phyloP scores from a whole-genome alignment of 176 grass and related monocot genomes.

The Bonia amplexicaulis region DNA sequence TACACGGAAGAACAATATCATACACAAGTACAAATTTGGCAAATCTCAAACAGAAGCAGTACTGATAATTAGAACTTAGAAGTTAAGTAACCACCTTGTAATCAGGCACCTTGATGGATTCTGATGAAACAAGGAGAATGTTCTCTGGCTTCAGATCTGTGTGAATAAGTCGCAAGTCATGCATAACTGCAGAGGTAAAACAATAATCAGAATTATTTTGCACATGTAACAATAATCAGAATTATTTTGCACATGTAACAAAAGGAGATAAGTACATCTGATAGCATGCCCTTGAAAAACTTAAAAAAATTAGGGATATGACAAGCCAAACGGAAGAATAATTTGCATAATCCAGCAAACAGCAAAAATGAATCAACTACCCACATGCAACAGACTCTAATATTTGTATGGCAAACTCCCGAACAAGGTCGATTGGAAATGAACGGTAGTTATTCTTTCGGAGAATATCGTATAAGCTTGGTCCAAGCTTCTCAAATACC shows the following conservation, averaged over 20 bases:
- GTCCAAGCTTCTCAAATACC: constrained; percentile 95
- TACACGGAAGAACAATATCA: neutral
- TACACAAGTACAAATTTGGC: neutral
- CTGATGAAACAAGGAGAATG: constrained; percentile 92
- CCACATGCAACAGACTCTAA: constrained; percentile 89
- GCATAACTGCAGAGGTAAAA: constrained; percentile 59
- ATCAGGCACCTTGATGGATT: constrained; percentile 71
- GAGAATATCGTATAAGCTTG: constrained; percentile 84
- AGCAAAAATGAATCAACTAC: constrained; percentile 11
- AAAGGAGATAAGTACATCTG: neutral
- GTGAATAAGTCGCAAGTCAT: constrained; percentile 91
- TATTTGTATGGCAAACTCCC: constrained; percentile 90
- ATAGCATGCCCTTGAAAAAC: neutral
- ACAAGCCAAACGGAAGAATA: neutral
- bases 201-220: neutral
- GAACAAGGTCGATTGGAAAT: constrained; percentile 84
- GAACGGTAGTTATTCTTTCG: constrained; percentile 77
- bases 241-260: neutral
- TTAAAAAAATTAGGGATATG: no score
- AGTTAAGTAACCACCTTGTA: constrained; percentile 52
- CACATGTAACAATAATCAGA: neutral
- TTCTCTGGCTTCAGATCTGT: constrained; percentile 98
- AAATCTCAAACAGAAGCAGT: constrained; percentile 1
- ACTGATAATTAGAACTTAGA: neutral
- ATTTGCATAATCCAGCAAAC: neutral